phyloP scores from a whole-genome alignment of 352 stramenopile species.

The Phytophthora hybrid region DNA sequence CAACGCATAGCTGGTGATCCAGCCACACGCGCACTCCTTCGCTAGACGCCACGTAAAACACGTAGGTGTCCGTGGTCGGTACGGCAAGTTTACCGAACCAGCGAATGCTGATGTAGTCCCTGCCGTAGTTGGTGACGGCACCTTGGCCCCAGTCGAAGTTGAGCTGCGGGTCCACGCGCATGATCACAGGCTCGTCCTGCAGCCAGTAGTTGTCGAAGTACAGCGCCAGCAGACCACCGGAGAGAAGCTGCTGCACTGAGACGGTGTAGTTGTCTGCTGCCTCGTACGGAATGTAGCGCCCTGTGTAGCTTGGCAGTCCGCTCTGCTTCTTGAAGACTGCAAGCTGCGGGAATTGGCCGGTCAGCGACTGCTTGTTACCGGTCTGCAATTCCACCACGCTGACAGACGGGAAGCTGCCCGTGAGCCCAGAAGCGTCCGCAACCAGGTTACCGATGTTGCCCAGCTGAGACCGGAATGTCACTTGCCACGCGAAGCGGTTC shows the following conservation, averaged over 20 bases:
- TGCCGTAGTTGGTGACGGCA: conserved; percentile 92
- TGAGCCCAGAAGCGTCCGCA: conserved; percentile 51
- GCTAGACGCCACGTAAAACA: conserved; percentile 93
- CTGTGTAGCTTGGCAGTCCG: conserved; percentile 94
- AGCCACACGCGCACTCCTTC: conserved; percentile 95
- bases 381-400: conserved; percentile 72
- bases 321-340: conserved; percentile 92
- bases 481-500: conserved; percentile 92
- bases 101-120: conserved; percentile 95
- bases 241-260: conserved; percentile 92
- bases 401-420: conserved; percentile 63
- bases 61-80: conserved; percentile 87
- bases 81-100: conserved; percentile 95
- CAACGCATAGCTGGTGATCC: conserved; percentile 92
- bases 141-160: conserved; percentile 92
- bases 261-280: conserved; percentile 85
- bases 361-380: conserved; percentile 77
- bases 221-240: conserved; percentile 87
- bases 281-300: conserved; percentile 83
- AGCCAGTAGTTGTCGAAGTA: conserved; percentile 99
- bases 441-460: conserved; percentile 82
- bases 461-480: conserved; percentile 94
- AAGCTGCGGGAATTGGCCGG: conserved; percentile 74
- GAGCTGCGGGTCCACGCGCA: conserved; percentile 86
- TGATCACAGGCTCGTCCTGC: conserved; percentile 89